These are phyloP conservation scores for Naematelia encephala DNA, from an alignment of 768 basidiomycete species.

Conservation along the genomic window DNA sequence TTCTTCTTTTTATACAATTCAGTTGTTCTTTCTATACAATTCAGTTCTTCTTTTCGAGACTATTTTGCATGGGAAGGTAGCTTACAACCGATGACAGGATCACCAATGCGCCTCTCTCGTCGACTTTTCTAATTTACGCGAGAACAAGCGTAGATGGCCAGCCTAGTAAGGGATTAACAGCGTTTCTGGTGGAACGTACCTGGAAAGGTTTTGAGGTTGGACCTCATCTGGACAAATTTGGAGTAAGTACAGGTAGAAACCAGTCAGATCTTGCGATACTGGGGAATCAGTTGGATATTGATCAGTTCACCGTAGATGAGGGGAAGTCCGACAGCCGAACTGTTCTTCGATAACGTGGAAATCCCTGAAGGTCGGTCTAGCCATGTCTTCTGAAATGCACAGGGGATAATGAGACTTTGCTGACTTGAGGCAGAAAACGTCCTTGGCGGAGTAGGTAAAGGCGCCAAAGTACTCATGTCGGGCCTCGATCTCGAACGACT, in stretches of 20 bases:
- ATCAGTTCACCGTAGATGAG: slow-evolving; percentile 65
- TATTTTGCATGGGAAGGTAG: not conserved
- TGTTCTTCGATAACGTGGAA: slow-evolving; percentile 85
- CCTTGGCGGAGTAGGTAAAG: slow-evolving; percentile 72
- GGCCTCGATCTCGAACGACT: slow-evolving; percentile 88
- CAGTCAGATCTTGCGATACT: too few species aligned
- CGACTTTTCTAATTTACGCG: slow-evolving; percentile 88
- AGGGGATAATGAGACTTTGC: too few species aligned
- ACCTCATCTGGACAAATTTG: slow-evolving; percentile 90
- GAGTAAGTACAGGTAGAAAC: too few species aligned
- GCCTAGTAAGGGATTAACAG: slow-evolving; percentile 83
- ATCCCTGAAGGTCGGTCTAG: slow-evolving; percentile 71
- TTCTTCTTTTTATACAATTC: not conserved
- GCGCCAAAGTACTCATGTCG: slow-evolving; percentile 86
- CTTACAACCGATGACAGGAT: slow-evolving; percentile 60
- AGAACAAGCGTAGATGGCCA: slow-evolving; percentile 69
- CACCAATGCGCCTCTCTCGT: slow-evolving; percentile 88
- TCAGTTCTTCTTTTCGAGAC: not conserved
- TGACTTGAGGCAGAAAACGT: slow-evolving; percentile 63
- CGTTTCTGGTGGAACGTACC: slow-evolving; percentile 73
- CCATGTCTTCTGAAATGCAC: too few species aligned
- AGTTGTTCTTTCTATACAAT: not conserved
- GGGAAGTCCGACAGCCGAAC: slow-evolving; percentile 89
- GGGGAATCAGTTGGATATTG: too few species aligned
- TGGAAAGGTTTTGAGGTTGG: slow-evolving; percentile 68